Conservation (phyloP, 2,329 filamentous ascomycete genomes). For the Aschersonia sp. region DNA sequence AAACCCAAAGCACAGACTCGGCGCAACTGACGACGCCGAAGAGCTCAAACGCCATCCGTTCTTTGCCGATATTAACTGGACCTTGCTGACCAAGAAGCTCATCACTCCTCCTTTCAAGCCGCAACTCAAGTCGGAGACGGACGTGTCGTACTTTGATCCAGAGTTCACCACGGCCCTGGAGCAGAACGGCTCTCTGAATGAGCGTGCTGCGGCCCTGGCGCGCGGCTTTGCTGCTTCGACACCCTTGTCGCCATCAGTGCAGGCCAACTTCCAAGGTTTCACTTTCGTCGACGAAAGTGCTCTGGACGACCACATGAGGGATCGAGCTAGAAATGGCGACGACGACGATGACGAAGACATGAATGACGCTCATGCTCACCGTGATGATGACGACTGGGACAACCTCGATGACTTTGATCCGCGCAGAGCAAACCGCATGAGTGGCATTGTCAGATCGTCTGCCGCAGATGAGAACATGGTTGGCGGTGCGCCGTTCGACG, state of each 20-base stretch:
- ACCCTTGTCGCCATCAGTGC: conserved; percentile 84
- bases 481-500: conserved; percentile 46
- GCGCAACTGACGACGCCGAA: conserved; percentile 79
- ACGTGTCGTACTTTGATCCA: conserved; percentile 96
- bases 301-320: conserved; percentile 70
- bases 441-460: conserved; percentile 42
- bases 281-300: conserved; percentile 98
- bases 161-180: conserved; percentile 94
- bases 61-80: conserved; percentile 91
- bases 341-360: conserved; percentile 52
- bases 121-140: conserved; percentile 86
- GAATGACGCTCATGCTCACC: conserved; percentile 33
- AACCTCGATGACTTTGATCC: conserved; percentile 39
- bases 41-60: conserved; percentile 91
- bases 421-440: conserved; percentile 44
- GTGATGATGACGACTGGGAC: conserved; percentile 41
- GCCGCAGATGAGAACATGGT: conserved; percentile 50
- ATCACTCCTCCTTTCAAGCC: conserved; percentile 96
- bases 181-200: conserved; percentile 76
- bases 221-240: conserved; percentile 80
- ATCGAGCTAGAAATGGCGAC: conserved; percentile 30
- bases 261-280: conserved; percentile 96
- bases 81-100: conserved; percentile 72
- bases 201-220: conserved; percentile 74
- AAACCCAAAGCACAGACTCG: conserved; percentile 89